phyloP scores from a whole-genome alignment of 2,329 filamentous ascomycete species.

The Colletotrichum brevisporum region DNA sequence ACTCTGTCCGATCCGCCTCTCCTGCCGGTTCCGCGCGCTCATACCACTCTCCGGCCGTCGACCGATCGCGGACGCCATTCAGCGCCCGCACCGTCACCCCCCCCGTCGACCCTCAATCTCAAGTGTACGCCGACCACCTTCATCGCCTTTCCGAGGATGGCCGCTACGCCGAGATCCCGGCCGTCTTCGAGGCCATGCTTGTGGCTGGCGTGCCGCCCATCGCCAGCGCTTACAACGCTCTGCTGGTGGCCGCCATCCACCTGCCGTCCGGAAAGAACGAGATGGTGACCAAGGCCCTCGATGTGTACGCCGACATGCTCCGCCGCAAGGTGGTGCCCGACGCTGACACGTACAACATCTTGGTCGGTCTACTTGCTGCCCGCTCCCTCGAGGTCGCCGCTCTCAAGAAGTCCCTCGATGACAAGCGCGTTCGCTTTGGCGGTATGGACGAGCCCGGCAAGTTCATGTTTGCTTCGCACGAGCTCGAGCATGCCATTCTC shows the following conservation, averaged over 20 bases:
- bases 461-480: conserved; percentile 88
- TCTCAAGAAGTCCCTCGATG: conserved; percentile 80
- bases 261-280: conserved; percentile 85
- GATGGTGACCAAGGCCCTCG: conserved; percentile 90
- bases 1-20: conserved; percentile 53
- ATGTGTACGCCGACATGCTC: conserved; percentile 98
- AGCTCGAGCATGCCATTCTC: conserved; percentile 88
- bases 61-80: conserved; percentile 59
- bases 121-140: conserved; percentile 84
- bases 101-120: conserved; percentile 73
- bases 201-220: conserved; percentile 85
- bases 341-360: conserved; percentile 86
- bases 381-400: conserved; percentile 84
- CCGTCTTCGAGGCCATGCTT: conserved; percentile 91
- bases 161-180: conserved; percentile 89
- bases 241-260: conserved; percentile 87
- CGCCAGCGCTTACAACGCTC: conserved; percentile 90
- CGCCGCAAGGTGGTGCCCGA: conserved; percentile 86
- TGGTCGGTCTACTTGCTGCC: conserved; percentile 85
- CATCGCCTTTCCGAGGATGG: conserved; percentile 79
- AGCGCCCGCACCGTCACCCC: conserved; percentile 72
- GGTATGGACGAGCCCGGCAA: conserved; percentile 85
- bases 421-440: conserved; percentile 86
- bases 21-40: conserved; percentile 53
- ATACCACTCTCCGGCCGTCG: conserved; percentile 58